phyloP scores from a whole-genome alignment of 495 filamentous ascomycete species.

The Bombardia bombarda region DNA sequence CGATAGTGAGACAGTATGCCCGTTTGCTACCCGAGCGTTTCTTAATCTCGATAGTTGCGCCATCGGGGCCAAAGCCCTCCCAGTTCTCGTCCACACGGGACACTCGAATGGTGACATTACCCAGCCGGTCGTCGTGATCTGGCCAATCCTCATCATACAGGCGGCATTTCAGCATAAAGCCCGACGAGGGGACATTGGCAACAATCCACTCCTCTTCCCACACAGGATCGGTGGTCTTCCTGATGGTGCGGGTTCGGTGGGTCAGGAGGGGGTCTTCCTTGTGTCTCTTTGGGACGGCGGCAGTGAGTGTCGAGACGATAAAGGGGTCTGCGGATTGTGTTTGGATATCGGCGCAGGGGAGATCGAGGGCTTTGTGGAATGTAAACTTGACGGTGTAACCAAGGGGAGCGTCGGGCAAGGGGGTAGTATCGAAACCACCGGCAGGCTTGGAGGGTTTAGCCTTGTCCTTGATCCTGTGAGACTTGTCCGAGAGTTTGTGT shows the following conservation, averaged over 20 bases:
- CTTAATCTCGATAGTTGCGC: constrained; percentile 60
- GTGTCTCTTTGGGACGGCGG: constrained; percentile 58
- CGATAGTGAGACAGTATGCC: constrained; percentile 64
- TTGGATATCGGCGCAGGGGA: constrained; percentile 74
- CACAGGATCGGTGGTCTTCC: constrained; percentile 57
- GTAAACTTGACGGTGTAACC: constrained; percentile 82
- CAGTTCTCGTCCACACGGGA: constrained; percentile 52
- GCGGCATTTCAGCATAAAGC: constrained; percentile 71
- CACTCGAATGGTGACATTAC: constrained; percentile 66
- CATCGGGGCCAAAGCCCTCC: constrained; percentile 52
- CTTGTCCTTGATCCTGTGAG: constrained; percentile 47
- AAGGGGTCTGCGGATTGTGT: constrained; percentile 79
- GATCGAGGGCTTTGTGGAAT: constrained; percentile 70
- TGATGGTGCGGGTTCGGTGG: constrained; percentile 71
- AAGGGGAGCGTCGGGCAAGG: constrained; percentile 59
- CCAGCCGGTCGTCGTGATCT: constrained; percentile 81
- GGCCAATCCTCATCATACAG: constrained; percentile 84
- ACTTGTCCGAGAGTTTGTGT: constrained; percentile 47
- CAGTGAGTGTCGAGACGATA: constrained; percentile 58
- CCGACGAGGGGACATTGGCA: constrained; percentile 69
- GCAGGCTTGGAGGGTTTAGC: constrained; percentile 55
- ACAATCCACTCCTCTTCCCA: constrained; percentile 88
- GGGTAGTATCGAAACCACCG: constrained; percentile 73
- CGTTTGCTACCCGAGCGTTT: constrained; percentile 80
- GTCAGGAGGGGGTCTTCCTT: constrained; percentile 66